Evolutionary conservation across 108 stramenopile genomes (phyloP).

Genomic region (Skeletonema costatum): DNA sequence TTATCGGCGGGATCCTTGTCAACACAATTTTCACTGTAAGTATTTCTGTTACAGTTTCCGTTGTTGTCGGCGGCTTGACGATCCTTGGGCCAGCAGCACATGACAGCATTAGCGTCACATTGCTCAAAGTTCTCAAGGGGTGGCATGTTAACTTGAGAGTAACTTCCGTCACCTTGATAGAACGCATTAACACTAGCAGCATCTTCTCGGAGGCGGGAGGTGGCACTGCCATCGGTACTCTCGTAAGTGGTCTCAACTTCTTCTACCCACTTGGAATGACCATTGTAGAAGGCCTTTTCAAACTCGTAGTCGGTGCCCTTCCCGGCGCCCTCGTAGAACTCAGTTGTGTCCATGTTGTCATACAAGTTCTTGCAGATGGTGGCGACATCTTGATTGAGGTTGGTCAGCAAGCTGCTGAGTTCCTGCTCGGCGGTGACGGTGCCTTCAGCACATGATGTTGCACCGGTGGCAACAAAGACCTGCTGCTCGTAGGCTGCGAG

Average conservation of each 20-base stretch:
- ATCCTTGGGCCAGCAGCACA: conserved; percentile 63
- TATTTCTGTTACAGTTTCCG: conserved; percentile 46
- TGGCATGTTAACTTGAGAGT: conserved; percentile 21
- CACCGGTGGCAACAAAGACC: conserved; percentile 20
- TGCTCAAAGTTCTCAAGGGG: conserved; percentile 28
- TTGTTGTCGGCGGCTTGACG: conserved; percentile 64
- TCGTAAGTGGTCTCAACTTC: conserved; percentile 48
- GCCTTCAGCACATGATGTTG: conserved; percentile 8
- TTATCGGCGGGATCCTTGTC: conserved; percentile 62
- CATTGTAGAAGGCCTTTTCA: conserved; percentile 50
- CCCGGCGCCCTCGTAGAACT: conserved; percentile 25
- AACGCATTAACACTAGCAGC: conserved; percentile 26
- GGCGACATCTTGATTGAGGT: background rate
- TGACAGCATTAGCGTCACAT: conserved; percentile 34
- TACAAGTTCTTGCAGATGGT: conserved; percentile 20
- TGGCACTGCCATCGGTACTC: conserved; percentile 16
- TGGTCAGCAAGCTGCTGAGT: conserved; percentile 13
- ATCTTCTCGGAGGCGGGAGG: conserved; percentile 15
- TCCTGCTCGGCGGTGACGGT: conserved; percentile 16
- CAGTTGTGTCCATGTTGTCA: conserved; percentile 12
- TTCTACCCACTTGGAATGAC: conserved; percentile 44
- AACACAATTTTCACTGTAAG: conserved; percentile 43
- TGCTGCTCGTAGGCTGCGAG: conserved; percentile 36
- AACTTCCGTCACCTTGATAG: conserved; percentile 23
- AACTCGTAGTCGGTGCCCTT: conserved; percentile 34